Conservation (phyloP, 805 yeast species). For the Yamadazyma olivae region DNA sequence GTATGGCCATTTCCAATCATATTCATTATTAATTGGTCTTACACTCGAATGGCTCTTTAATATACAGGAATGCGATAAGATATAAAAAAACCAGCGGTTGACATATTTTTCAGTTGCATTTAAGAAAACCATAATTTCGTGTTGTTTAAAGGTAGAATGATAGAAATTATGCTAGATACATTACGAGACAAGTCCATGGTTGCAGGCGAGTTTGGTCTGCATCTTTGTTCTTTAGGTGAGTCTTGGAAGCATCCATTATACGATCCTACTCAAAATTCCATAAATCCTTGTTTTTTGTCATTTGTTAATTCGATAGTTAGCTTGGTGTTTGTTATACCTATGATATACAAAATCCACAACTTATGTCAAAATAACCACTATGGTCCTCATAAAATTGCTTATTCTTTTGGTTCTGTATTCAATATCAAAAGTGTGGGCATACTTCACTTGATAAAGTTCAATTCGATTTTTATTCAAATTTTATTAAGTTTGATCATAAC, state of each 20-base stretch:
- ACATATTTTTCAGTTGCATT: no score
- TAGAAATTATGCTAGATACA: no score
- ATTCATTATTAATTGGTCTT: no score
- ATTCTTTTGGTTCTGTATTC: conserved; percentile 17
- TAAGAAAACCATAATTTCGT: no score
- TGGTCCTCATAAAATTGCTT: conserved; percentile 16
- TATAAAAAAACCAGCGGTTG: no score
- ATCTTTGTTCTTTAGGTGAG: no score
- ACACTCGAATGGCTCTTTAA: no score
- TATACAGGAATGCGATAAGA: no score
- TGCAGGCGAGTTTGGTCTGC: no score
- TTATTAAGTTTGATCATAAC: conserved; percentile 7
- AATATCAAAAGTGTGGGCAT: conserved; percentile 17
- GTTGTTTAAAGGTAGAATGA: no score
- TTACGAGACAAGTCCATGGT: no score
- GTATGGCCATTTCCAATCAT: no score
- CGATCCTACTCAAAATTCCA: conserved; percentile 18
- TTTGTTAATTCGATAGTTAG: conserved; percentile 7
- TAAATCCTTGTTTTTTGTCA: conserved; percentile 29
- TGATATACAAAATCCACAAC: conserved; percentile 11
- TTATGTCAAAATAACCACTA: conserved; percentile 12
- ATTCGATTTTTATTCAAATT: conserved; percentile 16
- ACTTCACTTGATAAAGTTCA: conserved; percentile 14
- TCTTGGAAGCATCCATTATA: conserved; percentile 21
- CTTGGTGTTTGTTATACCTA: conserved; percentile 10